A percentile compares a stretch with the other conserved stretches of the same genome.
Conservation (phyloP, 2,329 filamentous ascomycete genomes). For the Phialophora chinensis region DNA sequence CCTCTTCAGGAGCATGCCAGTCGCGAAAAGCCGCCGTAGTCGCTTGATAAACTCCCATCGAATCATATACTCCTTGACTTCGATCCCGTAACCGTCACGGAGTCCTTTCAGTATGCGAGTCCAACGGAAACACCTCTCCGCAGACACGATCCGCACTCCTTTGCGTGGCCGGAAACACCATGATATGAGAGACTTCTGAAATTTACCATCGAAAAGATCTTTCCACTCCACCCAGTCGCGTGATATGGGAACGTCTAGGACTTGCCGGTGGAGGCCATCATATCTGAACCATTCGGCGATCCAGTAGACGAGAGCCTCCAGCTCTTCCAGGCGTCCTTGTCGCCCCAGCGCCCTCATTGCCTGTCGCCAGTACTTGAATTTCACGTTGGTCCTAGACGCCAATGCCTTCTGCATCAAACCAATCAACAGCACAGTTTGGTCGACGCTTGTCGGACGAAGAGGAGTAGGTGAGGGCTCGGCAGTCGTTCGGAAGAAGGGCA, state of each 20-base stretch:
- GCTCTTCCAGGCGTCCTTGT: constrained; percentile 24
- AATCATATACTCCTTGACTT: constrained; percentile 27
- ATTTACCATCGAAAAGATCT: constrained; percentile 46
- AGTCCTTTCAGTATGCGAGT: constrained; percentile 33
- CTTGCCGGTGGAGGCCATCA: constrained; percentile 20
- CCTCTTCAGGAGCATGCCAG: constrained; percentile 12
- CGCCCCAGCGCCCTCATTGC: constrained; percentile 63
- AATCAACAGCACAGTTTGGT: constrained; percentile 49
- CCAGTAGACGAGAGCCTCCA: constrained; percentile 32
- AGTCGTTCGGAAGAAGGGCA: constrained; percentile 8
- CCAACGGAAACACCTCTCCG: constrained; percentile 33
- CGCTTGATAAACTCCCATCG: constrained; percentile 27
- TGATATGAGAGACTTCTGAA: constrained; percentile 56
- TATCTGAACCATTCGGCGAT: constrained; percentile 32
- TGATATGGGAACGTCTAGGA: neutral
- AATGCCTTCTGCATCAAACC: constrained; percentile 57
- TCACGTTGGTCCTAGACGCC: constrained; percentile 51
- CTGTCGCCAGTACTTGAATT: constrained; percentile 60
- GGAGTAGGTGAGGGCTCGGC: neutral
- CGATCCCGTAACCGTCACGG: constrained; percentile 29
- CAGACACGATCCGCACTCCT: constrained; percentile 19
- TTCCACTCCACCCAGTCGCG: neutral
- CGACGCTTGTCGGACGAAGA: neutral
- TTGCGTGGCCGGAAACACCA: constrained; percentile 54
- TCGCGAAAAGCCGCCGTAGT: constrained; percentile 27